Evolutionary conservation across 2,329 filamentous ascomycete species (phyloP).

Genomic region (Aspergillus pseudotamarii): DNA sequence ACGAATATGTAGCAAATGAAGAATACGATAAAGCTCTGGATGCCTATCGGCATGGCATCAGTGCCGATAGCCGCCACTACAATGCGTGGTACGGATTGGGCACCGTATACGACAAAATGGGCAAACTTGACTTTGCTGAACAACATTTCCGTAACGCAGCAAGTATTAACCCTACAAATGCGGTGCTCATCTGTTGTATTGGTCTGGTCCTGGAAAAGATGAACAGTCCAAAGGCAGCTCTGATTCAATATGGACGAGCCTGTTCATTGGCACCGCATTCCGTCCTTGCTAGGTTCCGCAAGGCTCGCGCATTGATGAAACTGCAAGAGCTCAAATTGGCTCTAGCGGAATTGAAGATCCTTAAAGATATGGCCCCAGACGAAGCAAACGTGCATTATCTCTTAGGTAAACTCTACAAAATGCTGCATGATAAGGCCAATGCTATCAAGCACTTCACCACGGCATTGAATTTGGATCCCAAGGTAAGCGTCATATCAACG

Average conservation of each 20-base stretch:
- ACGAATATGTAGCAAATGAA: constrained; percentile 94
- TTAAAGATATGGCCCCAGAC: constrained; percentile 90
- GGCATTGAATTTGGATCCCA: constrained; percentile 92
- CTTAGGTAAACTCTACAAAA: constrained; percentile 69
- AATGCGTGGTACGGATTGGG: constrained; percentile 96
- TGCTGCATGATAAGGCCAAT: constrained; percentile 61
- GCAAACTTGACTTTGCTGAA: constrained; percentile 87
- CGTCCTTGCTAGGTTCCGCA: constrained; percentile 87
- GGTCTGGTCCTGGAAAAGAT: constrained; percentile 87
- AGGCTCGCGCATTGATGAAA: constrained; percentile 82
- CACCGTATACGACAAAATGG: constrained; percentile 82
- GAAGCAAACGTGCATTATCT: constrained; percentile 96
- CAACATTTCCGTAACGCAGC: constrained; percentile 88
- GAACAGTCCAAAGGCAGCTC: constrained; percentile 75
- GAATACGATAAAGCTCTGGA: constrained; percentile 94
- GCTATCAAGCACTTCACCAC: constrained; percentile 95
- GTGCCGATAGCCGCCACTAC: constrained; percentile 86
- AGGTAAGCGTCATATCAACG: constrained; percentile 60
- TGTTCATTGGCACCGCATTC: constrained; percentile 79
- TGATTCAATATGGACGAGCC: constrained; percentile 80
- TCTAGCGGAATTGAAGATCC: constrained; percentile 77
- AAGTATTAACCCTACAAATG: constrained; percentile 89
- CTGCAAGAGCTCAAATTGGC: constrained; percentile 71
- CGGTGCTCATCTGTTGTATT: constrained; percentile 89
- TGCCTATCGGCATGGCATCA: constrained; percentile 82